Base-by-base conservation (phyloP, 768 basidiomycete species). In the Mycena chlorophos region DNA sequence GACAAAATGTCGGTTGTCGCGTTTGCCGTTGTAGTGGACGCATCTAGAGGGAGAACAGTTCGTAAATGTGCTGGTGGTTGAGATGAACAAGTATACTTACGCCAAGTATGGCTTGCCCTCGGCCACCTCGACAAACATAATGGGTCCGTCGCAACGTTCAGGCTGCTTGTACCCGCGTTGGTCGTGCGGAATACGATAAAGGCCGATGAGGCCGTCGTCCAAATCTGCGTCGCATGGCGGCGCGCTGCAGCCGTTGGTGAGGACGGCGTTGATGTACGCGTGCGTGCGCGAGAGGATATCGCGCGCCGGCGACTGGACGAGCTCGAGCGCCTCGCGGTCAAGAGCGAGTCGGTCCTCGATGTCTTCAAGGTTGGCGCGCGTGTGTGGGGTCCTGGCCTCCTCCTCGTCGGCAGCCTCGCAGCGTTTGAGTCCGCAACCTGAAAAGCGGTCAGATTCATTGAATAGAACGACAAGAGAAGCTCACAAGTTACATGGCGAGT, bases 311-410 rank as follows among this genome's bases (percentile, higher is more conserved):
- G 55, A 55, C 31, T 34, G 1, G 48, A 40, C 1, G 34, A 42
- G 4, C 28, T 42, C 20, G 23, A 5, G n/a, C 54, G 26, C 2
- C 4, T 43, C 49, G 2, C 37, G 37, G 25, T 50, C 48, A 25
- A 72, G 68, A 51, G 71, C 68, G 27, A 55, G 70, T 14, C 66
- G 71, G 49, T 72, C 69, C 50, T 68, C 65, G 23, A 71, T 65
- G 27, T 68, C 71, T 16, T 64, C 65, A 53, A 70, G 69, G 6
- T 70, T 69, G 34, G 55, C 55, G 2, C 27, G 26, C 0, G 39
- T 40, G 37, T 55, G 54, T 4, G 49, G 29, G 0, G 40, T 20
- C 10, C 16, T 12, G 19, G 50, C 48, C 2, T n/a, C 12, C 1
- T 43, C 40, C 14, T 3, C 20, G 42, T 55, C 49, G 23, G 27